Evolutionary conservation across 257 asterid genomes (phyloP).

Genomic region (Solanum lycopersicoides): DNA sequence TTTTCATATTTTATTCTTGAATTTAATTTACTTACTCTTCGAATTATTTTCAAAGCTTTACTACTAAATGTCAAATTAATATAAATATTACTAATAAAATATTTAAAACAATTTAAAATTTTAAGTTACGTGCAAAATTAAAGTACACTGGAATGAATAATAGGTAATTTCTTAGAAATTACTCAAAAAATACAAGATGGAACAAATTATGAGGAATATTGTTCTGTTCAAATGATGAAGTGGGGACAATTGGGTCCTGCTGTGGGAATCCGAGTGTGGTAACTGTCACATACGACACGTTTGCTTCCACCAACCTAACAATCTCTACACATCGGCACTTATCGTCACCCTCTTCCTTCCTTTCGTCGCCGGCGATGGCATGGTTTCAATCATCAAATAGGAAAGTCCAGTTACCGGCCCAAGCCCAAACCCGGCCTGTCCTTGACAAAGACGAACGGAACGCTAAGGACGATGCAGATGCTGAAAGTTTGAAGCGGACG

Average conservation of each 20-base stretch:
- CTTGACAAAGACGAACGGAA: conserved; percentile 21
- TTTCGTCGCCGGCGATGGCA: conserved; percentile 21
- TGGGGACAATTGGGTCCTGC: not conserved
- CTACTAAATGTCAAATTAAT: too few species aligned
- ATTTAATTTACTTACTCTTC: too few species aligned
- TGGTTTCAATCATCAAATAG: conserved; percentile 30
- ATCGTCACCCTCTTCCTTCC: not conserved
- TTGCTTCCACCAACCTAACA: not conserved
- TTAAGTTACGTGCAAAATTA: too few species aligned
- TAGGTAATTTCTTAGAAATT: not conserved
- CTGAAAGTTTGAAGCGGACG: conserved; percentile 8
- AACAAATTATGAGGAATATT: not conserved
- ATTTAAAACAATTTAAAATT: too few species aligned
- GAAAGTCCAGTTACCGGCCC: not conserved
- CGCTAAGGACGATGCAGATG: conserved; percentile 11
- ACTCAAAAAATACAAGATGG: not conserved
- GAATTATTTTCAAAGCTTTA: too few species aligned
- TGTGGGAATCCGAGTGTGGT: not conserved
- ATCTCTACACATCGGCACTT: not conserved
- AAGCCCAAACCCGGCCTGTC: conserved; percentile 7
- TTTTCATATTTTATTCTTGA: too few species aligned
- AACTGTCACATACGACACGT: not conserved
- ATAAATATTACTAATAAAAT: too few species aligned
- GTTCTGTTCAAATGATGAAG: not conserved
- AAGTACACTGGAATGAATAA: not conserved